phyloP scores from a whole-genome alignment of 2,329 filamentous ascomycete genomes.

The Fusarium nygamai region DNA sequence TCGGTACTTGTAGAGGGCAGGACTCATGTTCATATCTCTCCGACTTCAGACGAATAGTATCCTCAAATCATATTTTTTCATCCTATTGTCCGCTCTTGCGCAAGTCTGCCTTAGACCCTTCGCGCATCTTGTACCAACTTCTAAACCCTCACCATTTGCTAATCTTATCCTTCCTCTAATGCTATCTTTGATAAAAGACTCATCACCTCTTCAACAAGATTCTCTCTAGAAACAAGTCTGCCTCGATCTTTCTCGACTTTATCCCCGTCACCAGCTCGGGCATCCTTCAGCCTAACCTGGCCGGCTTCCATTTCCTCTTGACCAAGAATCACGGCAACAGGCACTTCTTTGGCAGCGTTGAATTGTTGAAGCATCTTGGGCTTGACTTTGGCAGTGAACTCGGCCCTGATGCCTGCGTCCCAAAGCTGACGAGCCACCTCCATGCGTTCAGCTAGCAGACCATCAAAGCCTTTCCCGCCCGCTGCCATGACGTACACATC shows the following conservation, averaged over 20 bases:
- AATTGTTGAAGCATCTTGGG: not conserved
- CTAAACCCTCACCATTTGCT: accelerated
- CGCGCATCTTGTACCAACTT: not conserved
- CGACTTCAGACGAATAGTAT: too few relatives aligned
- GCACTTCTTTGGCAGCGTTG: not conserved
- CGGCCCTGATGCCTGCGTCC: not conserved
- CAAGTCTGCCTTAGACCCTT: not conserved
- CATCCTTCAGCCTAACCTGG: not conserved
- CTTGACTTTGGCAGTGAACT: not conserved
- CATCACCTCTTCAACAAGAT: not conserved
- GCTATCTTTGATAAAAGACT: not conserved
- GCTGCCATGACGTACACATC: not conserved
- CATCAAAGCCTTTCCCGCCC: not conserved
- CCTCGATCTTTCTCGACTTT: not conserved
- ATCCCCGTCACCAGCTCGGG: not conserved
- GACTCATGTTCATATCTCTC: not conserved
- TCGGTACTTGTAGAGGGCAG: accelerated
- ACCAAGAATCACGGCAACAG: not conserved
- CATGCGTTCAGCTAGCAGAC: not conserved
- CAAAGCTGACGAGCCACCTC: not conserved
- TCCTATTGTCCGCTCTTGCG: not conserved
- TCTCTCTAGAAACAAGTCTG: not conserved
- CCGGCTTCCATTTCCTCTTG: not conserved
- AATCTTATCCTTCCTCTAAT: not conserved
- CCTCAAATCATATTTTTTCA: not conserved